Percentiles rank a stretch among this genome's conserved stretches.
These are phyloP conservation scores for Nitzschia sp. DNA, from an alignment of 108 stramenopile genomes.

Conservation along the genomic window DNA sequence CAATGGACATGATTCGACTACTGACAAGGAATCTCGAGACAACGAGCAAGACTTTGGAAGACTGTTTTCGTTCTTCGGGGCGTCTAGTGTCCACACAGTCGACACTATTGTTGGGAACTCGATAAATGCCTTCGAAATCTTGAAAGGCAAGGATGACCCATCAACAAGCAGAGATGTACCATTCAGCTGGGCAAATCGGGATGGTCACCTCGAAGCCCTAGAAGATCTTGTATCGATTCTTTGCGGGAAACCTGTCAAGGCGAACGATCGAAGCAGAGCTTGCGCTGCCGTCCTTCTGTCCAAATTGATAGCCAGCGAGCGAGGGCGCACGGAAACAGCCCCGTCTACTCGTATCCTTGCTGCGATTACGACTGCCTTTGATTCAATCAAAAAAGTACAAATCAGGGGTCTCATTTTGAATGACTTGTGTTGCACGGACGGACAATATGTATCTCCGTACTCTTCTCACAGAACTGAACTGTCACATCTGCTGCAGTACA, in stretches of 20 bases:
- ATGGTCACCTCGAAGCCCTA: neutral
- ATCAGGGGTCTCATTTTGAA: neutral
- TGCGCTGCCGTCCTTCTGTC: constrained; percentile 5
- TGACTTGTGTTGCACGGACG: constrained; percentile 16
- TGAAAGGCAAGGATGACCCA: neutral
- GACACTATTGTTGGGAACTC: constrained; percentile 18
- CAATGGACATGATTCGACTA: neutral
- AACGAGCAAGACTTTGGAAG: neutral
- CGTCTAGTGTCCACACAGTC: neutral
- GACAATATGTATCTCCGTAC: neutral
- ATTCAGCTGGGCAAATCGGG: neutral
- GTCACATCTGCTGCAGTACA: constrained; percentile 2
- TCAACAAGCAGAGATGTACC: neutral
- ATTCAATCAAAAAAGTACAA: constrained; percentile 1
- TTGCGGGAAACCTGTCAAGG: constrained; percentile 4
- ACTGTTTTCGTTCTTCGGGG: constrained; percentile 8
- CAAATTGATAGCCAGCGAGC: constrained; percentile 5
- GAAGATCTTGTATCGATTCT: constrained; percentile 9
- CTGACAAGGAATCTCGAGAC: neutral
- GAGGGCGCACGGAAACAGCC: neutral
- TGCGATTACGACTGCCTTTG: neutral
- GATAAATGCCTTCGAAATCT: neutral
- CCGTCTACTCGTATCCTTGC: neutral
- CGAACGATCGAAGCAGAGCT: constrained; percentile 14
- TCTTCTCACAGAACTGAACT: constrained; percentile 1